Percentiles rank a stretch among this genome's conserved stretches.
Conservation (phyloP, 208 protist species). For the Trypanosoma lewisi region DNA sequence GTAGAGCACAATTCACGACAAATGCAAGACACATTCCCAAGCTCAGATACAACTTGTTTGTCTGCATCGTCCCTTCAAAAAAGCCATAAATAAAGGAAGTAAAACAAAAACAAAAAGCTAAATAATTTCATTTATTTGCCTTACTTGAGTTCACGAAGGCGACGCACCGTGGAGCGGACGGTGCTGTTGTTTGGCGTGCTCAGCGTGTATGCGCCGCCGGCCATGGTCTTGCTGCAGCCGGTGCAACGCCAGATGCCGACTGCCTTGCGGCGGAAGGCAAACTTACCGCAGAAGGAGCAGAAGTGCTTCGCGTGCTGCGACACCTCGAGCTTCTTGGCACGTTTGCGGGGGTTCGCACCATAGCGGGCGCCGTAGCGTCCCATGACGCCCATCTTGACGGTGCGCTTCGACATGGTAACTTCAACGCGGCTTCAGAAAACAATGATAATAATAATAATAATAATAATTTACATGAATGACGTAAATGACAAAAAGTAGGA, state of each 20-base stretch:
- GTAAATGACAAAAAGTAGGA: no score
- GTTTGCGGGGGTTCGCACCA: slow-evolving; percentile 98
- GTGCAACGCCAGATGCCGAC: slow-evolving; percentile 99
- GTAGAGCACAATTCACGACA: no score
- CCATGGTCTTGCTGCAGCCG: slow-evolving; percentile 95
- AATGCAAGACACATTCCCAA: not conserved
- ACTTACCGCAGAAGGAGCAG: slow-evolving; percentile 99
- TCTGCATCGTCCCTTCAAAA: not conserved
- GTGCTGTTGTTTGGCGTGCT: slow-evolving; percentile 95
- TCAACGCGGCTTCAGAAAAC: slow-evolving; percentile 19
- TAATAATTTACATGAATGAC: slow-evolving; percentile 17
- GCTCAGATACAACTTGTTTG: not conserved
- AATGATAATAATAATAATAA: slow-evolving; percentile 22
- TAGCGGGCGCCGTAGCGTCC: slow-evolving; percentile 99
- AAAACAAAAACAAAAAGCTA: slow-evolving; percentile 13
- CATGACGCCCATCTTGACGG: slow-evolving; percentile 99
- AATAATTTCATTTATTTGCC: slow-evolving; percentile 7
- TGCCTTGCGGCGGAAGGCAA: slow-evolving; percentile 94
- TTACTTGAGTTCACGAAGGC: slow-evolving; percentile 94
- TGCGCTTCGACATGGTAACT: slow-evolving; percentile 94
- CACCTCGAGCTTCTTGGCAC: slow-evolving; percentile 99
- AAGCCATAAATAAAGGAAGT: slow-evolving; percentile 16
- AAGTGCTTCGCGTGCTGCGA: slow-evolving; percentile 98
- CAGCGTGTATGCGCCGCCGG: slow-evolving; percentile 98
- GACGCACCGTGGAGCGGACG: slow-evolving; percentile 97